Conservation (phyloP, 805 yeast genomes). For the Lachancea sp. region DNA sequence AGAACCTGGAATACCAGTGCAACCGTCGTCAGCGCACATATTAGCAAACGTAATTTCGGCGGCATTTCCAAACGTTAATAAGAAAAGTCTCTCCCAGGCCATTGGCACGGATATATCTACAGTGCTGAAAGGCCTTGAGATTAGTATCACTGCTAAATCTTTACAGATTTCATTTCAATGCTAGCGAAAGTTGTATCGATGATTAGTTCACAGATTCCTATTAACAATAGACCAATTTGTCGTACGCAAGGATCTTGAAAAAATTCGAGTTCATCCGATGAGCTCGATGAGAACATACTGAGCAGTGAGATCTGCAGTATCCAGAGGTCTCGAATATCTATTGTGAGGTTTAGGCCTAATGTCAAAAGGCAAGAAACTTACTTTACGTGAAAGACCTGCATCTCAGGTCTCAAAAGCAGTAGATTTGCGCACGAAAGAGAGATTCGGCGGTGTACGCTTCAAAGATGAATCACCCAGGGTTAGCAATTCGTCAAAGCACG, state of each 20-base stretch:
- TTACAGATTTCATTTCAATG: too few species aligned
- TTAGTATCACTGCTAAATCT: too few species aligned
- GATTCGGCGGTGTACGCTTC: conserved; percentile 24
- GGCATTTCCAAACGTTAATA: conserved; percentile 1
- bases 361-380: conserved; percentile 2
- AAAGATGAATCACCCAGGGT: conserved; percentile 14
- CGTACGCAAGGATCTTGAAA: background rate
- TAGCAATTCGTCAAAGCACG: conserved; percentile 17
- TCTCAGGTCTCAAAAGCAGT: conserved; percentile 28
- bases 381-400: conserved; percentile 6
- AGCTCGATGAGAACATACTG: conserved; percentile 6
- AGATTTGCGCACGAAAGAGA: conserved; percentile 29
- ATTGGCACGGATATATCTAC: background rate
- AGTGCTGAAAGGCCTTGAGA: background rate
- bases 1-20: conserved; percentile 54
- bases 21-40: conserved; percentile 35
- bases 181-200: too few species aligned
- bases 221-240: too few species aligned
- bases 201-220: too few species aligned
- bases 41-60: conserved; percentile 2
- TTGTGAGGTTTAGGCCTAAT: background rate
- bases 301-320: background rate
- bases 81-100: background rate
- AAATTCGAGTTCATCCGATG: background rate
- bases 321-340: too few species aligned